Evolutionary conservation across 2,329 filamentous ascomycete species (phyloP), one percentile per base, ranked within the genome.

Genomic region (Pyricularia grisea): DNA sequence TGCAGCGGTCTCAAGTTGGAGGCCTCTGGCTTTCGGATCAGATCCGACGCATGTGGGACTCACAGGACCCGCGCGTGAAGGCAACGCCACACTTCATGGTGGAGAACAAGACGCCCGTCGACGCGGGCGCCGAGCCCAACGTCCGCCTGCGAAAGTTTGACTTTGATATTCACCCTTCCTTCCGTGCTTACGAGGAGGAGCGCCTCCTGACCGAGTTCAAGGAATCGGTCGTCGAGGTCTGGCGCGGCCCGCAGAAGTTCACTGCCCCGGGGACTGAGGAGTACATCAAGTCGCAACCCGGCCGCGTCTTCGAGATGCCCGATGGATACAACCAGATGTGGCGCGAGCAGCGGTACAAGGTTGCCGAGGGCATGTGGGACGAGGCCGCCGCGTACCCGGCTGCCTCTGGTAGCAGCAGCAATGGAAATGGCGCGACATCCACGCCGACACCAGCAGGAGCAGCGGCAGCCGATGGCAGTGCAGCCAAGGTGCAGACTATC

Each of bases 291-390:
- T 84, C 81, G 64, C 88, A 89, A 72, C 92, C 93, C 0, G 92
- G 92, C 60, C 90, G 93, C 68, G 91, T 95, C 12, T 99, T 97
- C 75, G 95, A 99, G 82, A 95, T 99, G 87, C 95, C 95, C 11
- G 93, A 98, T 77, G 95, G 95, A 67, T 94, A 91, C 82, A 99
- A 98, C 82, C 92, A 97, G 78, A 91, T 97, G 80, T 99, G 97
- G 83, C 90, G 92, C 71, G 86, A 90, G 69, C 94, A 97, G 78
- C 90, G 95, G 67, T 97, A 91, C 85, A 88, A 89, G 73, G 90
- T 93, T 12, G 90, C 90, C 1, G 95, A 99, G 81, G 92, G 92
- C 61, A 86, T 99, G 78, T 99, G 95, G 84, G 94, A 98, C 77
- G 90, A 93, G 74, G 88, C 88, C 68, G 91, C 90, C 55, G 91